phyloP scores from a whole-genome alignment of 2,329 filamentous ascomycete genomes.

The Hypoxylon sp. region DNA sequence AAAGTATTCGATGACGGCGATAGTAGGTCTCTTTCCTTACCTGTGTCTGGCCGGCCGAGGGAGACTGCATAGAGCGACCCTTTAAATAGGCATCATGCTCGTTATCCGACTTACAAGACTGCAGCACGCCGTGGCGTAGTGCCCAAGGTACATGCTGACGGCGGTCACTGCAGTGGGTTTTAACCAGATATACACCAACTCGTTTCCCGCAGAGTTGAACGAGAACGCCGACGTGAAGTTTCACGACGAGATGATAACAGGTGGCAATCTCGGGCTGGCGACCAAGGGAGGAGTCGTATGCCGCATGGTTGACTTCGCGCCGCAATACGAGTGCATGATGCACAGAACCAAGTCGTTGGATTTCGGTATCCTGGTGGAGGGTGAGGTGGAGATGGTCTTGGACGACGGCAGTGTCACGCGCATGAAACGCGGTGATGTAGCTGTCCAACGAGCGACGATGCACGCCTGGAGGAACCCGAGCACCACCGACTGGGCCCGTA shows the following conservation, averaged over 20 bases:
- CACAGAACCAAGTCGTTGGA: slow-evolving; percentile 63
- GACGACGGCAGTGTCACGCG: slow-evolving; percentile 58
- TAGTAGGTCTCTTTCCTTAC: slow-evolving; percentile 22
- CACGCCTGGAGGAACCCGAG: slow-evolving; percentile 62
- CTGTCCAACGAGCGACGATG: slow-evolving; percentile 63
- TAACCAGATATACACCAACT: slow-evolving; percentile 53
- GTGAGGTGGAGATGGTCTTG: slow-evolving; percentile 58
- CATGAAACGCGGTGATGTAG: slow-evolving; percentile 61
- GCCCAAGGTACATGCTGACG: slow-evolving; percentile 1
- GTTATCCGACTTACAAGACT: neutral
- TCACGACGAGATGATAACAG: slow-evolving; percentile 46
- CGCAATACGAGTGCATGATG: slow-evolving; percentile 53
- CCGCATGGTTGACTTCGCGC: slow-evolving; percentile 58
- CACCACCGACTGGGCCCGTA: slow-evolving; percentile 56
- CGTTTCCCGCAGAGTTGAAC: slow-evolving; percentile 51
- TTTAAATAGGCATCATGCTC: too few relatives aligned
- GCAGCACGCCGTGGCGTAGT: neutral
- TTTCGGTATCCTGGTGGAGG: slow-evolving; percentile 63
- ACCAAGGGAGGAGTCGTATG: slow-evolving; percentile 48
- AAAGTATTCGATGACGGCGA: slow-evolving; percentile 43
- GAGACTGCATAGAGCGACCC: neutral
- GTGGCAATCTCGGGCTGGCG: slow-evolving; percentile 51
- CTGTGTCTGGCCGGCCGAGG: too few relatives aligned
- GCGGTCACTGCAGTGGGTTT: slow-evolving; percentile 43
- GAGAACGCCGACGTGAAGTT: slow-evolving; percentile 50